Base-by-base conservation (phyloP, 164 flowering plant genomes). In the Aristolochia fimbriata region DNA sequence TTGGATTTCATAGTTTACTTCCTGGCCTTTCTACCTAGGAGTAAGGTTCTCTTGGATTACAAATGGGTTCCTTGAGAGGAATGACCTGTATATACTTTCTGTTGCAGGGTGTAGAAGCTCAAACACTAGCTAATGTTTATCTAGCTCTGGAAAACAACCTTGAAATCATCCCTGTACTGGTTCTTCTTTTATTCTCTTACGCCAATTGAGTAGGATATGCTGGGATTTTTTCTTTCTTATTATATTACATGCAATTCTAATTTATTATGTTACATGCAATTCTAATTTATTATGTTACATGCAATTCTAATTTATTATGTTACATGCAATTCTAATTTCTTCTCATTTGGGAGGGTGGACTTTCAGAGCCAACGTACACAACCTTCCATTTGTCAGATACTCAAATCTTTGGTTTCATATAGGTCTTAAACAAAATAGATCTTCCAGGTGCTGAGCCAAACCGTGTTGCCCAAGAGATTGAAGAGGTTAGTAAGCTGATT, bases 341-440 rank as follows among this genome's bases (percentile, higher is more conserved):
- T 52, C 56, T 9, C 30, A 52, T 52, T 23, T 50, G 53, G 22
- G 7, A 56, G 3, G 47, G 31, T 37, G 19, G 31, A n/a, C 0
- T 41, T 59, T 59, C 51, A 23, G 24, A 24, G 62, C 47, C 33
- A 47, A 16, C 20, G 15, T 21, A 17, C 24, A 33, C 20, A 4
- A 55, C n/a, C 25, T 46, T 54, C 13, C 24, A 1, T 31, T 7
- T 56, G 19, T 30, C 22, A 27, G 30, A 27, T 27, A 27, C 5
- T 27, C 30, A 27, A n/a, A 27, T 27, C 30, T 27, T 27, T 27
- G 30, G 30, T 27, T 27, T 27, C 20, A 15, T 37, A 10, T 37
- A 93, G 98, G 98, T 93, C 65, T 71, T 93, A 66, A 93, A 93
- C 81, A 93, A 93, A 76, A 93, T 93, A 65, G 98, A 93, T 75